phyloP scores from a whole-genome alignment of 2,329 filamentous ascomycete genomes.

The Penicillium sp. region DNA sequence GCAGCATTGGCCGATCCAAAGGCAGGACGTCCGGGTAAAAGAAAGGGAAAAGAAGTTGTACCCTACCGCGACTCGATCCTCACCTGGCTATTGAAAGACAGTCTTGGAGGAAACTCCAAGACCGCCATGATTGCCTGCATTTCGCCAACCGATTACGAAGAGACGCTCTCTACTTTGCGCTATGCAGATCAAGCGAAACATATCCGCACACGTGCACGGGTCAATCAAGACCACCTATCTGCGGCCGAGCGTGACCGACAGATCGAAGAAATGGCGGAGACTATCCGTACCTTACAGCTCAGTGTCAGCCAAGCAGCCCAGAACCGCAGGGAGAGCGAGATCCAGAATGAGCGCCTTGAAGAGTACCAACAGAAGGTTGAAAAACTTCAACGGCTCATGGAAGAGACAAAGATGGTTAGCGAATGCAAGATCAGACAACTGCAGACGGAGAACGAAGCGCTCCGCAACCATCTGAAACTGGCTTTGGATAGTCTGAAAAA shows the following conservation, averaged over 20 bases:
- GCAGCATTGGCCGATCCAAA: slow-evolving; percentile 82
- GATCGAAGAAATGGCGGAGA: slow-evolving; percentile 92
- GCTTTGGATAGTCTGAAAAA: slow-evolving; percentile 87
- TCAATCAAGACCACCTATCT: slow-evolving; percentile 94
- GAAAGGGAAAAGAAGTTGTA: slow-evolving; percentile 74
- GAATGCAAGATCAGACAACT: slow-evolving; percentile 93
- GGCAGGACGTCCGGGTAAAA: slow-evolving; percentile 57
- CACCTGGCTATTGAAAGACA: slow-evolving; percentile 92
- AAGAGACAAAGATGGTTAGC: slow-evolving; percentile 85
- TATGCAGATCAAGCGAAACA: slow-evolving; percentile 98
- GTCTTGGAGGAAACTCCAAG: slow-evolving; percentile 93
- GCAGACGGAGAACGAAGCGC: slow-evolving; percentile 86
- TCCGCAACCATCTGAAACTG: slow-evolving; percentile 85
- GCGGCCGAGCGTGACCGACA: slow-evolving; percentile 93
- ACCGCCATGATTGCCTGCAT: slow-evolving; percentile 99
- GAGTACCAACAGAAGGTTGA: slow-evolving; percentile 92
- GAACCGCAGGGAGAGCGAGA: slow-evolving; percentile 75
- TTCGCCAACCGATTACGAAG: slow-evolving; percentile 92
- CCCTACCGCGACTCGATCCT: slow-evolving; percentile 90
- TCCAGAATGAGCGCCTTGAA: slow-evolving; percentile 83
- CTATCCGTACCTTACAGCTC: slow-evolving; percentile 84
- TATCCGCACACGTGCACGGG: slow-evolving; percentile 89
- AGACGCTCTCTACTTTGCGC: slow-evolving; percentile 91
- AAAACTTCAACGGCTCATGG: slow-evolving; percentile 93
- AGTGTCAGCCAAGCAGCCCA: slow-evolving; percentile 66